Evolutionary conservation across 306 rosid species (phyloP).

Genomic region (Potentilla sterilis): DNA sequence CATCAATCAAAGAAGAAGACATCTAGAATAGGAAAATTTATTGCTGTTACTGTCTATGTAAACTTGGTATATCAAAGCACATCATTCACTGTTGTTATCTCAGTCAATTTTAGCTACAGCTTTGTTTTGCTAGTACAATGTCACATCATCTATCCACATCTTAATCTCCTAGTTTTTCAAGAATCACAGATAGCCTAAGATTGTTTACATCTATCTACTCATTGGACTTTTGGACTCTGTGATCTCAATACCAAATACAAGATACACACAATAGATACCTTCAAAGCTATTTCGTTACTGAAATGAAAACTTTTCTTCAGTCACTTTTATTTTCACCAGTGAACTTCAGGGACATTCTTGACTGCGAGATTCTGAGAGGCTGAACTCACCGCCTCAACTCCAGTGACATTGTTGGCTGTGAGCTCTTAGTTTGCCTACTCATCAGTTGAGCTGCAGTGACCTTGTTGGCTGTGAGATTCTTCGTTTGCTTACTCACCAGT

Average conservation of each 20-base stretch:
- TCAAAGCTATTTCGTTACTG: background rate
- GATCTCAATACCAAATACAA: background rate
- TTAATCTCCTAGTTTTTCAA: slow-evolving; percentile 6
- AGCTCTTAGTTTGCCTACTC: background rate
- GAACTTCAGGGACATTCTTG: slow-evolving; percentile 3
- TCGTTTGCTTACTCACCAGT: background rate
- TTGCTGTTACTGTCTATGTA: slow-evolving; percentile 16
- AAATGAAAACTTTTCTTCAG: background rate
- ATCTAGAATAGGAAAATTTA: slow-evolving; percentile 12
- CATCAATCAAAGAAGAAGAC: slow-evolving; percentile 19
- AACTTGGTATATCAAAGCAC: slow-evolving; percentile 20
- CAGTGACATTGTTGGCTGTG: background rate
- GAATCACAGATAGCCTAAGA: background rate
- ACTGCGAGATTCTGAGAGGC: background rate
- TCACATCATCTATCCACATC: slow-evolving; percentile 3
- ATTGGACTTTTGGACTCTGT: background rate
- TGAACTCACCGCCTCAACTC: background rate
- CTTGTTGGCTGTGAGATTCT: background rate
- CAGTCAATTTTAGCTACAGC: slow-evolving; percentile 13
- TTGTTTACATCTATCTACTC: slow-evolving; percentile 1
- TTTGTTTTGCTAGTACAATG: background rate
- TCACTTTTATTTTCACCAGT: slow-evolving; percentile 1
- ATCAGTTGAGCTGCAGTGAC: slow-evolving; percentile 1
- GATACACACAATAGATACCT: background rate
- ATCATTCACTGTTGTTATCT: slow-evolving; percentile 5